Conservation (phyloP, 495 filamentous ascomycete species). For the Tuber calosporum region DNA sequence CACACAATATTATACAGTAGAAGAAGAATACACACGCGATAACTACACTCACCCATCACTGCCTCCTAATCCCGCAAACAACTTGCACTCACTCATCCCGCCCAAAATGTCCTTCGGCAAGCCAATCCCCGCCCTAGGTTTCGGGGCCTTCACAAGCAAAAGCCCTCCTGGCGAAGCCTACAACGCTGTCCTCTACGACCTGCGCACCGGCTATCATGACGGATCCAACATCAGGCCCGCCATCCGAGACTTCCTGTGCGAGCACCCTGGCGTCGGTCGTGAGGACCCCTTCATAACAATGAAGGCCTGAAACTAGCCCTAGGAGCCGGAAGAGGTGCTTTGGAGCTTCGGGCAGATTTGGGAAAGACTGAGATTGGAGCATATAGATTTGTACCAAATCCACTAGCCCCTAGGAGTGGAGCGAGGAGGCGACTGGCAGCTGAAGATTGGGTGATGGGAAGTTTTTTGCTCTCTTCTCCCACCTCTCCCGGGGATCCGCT, state of each 20-base stretch:
- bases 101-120: slow-evolving; percentile 51
- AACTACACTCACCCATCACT: background rate
- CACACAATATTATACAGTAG: background rate
- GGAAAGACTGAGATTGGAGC: slow-evolving; percentile 55
- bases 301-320: slow-evolving; percentile 62
- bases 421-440: slow-evolving; percentile 47
- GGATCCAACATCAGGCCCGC: slow-evolving; percentile 68
- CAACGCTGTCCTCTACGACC: slow-evolving; percentile 51
- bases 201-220: slow-evolving; percentile 60
- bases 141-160: slow-evolving; percentile 60
- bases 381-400: slow-evolving; percentile 65
- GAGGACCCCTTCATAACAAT: slow-evolving; percentile 58
- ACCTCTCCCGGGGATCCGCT: slow-evolving; percentile 39
- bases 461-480: slow-evolving; percentile 34
- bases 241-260: slow-evolving; percentile 59
- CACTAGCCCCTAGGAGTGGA: slow-evolving; percentile 65
- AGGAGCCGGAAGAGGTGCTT: slow-evolving; percentile 53
- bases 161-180: slow-evolving; percentile 56
- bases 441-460: slow-evolving; percentile 56
- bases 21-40: background rate
- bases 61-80: background rate
- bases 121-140: slow-evolving; percentile 57
- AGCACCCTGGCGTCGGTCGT: slow-evolving; percentile 52
- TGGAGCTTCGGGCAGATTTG: slow-evolving; percentile 62
- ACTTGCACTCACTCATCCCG: background rate